Evolutionary conservation across 345 rosid species (phyloP).

Genomic region (Syzygium aromaticum): DNA sequence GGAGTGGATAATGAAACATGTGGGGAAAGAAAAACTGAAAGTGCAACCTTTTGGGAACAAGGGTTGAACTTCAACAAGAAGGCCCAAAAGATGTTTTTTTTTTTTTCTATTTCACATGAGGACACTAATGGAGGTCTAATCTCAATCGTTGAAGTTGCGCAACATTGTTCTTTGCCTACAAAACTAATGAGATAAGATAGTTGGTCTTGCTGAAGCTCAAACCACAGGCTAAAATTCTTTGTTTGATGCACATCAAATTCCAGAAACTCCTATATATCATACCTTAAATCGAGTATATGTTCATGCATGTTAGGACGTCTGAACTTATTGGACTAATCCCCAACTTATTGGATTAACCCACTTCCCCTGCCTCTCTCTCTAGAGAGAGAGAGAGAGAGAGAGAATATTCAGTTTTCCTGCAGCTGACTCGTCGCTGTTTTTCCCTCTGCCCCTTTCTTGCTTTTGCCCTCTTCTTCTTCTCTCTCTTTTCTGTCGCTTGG

Average conservation of each 20-base stretch:
- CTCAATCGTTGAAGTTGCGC: neutral
- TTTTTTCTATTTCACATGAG: neutral
- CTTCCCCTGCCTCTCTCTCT: neutral
- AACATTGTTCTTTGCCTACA: no score
- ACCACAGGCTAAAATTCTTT: no score
- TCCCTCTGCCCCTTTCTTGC: neutral
- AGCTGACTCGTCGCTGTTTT: neutral
- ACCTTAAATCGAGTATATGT: no score
- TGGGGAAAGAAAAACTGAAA: neutral
- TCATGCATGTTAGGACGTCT: no score
- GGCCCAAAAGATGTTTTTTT: neutral
- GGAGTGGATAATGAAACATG: neutral
- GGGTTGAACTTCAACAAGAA: neutral
- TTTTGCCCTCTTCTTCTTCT: neutral
- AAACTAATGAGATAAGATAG: no score
- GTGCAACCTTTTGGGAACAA: neutral
- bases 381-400: no score
- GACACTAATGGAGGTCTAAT: neutral
- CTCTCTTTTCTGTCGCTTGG: neutral
- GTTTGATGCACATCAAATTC: no score
- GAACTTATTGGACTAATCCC: no score
- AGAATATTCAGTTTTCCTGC: no score
- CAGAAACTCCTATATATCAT: no score
- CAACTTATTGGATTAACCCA: no score
- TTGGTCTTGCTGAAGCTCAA: no score